Conservation (phyloP, 2,329 filamentous ascomycete species). For the Sporothrix brasiliensis region DNA sequence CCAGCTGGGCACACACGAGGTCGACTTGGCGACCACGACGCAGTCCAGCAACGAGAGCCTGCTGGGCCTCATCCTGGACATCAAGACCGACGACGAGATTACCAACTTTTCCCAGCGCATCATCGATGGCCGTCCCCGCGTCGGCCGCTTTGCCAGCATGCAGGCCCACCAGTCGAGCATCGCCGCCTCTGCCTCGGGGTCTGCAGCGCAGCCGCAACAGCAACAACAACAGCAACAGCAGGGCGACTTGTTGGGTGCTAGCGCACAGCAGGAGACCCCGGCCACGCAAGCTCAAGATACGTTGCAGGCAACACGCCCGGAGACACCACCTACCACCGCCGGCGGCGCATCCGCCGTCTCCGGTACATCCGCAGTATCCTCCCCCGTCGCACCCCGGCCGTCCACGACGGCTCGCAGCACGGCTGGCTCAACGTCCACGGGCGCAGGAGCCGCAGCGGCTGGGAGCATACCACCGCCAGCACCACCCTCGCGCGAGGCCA, state of each 20-base stretch:
- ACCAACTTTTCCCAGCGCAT: conserved; percentile 63
- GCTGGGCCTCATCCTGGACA: conserved; percentile 79
- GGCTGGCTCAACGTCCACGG: neutral
- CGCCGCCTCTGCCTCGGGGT: conserved; percentile 37
- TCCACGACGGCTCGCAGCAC: neutral
- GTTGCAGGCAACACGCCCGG: neutral
- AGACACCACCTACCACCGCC: conserved; percentile 5
- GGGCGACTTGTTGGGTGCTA: neutral
- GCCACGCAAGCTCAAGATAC: too few relatives aligned
- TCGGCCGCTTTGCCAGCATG: conserved; percentile 47
- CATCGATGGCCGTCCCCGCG: conserved; percentile 50
- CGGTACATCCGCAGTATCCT: neutral
- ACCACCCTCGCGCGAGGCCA: conserved; percentile 1
- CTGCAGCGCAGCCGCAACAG: conserved; percentile 35
- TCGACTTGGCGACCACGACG: conserved; percentile 79
- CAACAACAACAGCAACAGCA: too few relatives aligned
- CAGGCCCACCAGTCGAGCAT: conserved; percentile 48
- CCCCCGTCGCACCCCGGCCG: neutral
- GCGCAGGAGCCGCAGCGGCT: neutral
- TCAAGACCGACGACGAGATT: conserved; percentile 86
- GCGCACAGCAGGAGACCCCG: neutral
- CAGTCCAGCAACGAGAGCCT: conserved; percentile 76
- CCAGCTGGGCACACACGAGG: conserved; percentile 89
- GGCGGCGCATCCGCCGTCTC: neutral
- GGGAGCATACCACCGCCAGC: neutral